These are phyloP conservation scores for Agmasoma carcini DNA, from an alignment of 371 early-diverging fungal genomes.

Conservation along the genomic window DNA sequence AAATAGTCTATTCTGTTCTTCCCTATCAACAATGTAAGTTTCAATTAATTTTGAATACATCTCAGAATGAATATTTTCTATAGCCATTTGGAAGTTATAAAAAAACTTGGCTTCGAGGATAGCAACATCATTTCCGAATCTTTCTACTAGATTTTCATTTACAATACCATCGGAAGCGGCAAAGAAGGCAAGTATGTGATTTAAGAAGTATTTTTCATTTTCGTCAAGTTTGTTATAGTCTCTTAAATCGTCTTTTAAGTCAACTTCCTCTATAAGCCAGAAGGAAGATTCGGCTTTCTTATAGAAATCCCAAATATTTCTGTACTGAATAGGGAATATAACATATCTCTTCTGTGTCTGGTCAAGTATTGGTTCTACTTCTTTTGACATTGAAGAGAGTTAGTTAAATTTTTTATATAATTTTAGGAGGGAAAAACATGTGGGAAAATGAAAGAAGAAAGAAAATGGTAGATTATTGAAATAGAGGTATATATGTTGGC, in stretches of 20 bases:
- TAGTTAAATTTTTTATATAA: too few relatives aligned
- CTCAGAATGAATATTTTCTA: slow-evolving; percentile 96
- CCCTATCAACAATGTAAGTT: slow-evolving; percentile 78
- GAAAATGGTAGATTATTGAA: too few relatives aligned
- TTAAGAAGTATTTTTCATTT: slow-evolving; percentile 85
- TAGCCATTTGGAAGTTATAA: slow-evolving; percentile 99
- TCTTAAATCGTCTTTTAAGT: slow-evolving; percentile 73
- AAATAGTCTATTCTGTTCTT: slow-evolving; percentile 72
- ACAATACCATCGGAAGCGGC: slow-evolving; percentile 99
- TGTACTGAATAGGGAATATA: slow-evolving; percentile 51
- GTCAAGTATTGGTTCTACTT: slow-evolving; percentile 43
- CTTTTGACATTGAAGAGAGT: too few relatives aligned
- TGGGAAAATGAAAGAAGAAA: too few relatives aligned
- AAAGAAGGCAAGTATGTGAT: slow-evolving; percentile 93
- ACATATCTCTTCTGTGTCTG: slow-evolving; percentile 48
- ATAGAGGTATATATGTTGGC: too few relatives aligned
- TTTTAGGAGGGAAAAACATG: too few relatives aligned
- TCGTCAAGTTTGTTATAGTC: slow-evolving; percentile 78
- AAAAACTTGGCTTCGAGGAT: slow-evolving; percentile 92
- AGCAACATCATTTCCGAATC: slow-evolving; percentile 88
- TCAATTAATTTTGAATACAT: slow-evolving; percentile 94
- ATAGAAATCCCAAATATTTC: slow-evolving; percentile 82
- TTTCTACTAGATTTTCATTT: slow-evolving; percentile 86
- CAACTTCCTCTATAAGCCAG: slow-evolving; percentile 98
- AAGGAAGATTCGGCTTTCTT: slow-evolving; percentile 95